Evolutionary conservation across 1,139 yeast genomes (phyloP).

Genomic region (Taiozyma sp.): DNA sequence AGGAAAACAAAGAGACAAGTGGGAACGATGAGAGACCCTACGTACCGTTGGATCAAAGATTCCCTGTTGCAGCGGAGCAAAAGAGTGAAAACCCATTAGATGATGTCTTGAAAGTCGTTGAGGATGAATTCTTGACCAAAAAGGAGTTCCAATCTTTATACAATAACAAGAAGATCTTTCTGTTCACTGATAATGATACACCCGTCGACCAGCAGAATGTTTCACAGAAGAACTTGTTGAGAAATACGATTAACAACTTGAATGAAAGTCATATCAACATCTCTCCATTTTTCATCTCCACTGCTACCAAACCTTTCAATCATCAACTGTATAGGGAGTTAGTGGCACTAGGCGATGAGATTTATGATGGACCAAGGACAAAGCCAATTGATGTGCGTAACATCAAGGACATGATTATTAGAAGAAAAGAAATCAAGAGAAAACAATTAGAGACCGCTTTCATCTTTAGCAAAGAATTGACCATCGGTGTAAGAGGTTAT

Average conservation of each 20-base stretch:
- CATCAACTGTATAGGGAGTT: slow-evolving; percentile 50
- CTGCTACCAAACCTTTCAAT: slow-evolving; percentile 37
- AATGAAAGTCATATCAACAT: slow-evolving; percentile 47
- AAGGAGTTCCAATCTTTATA: slow-evolving; percentile 30
- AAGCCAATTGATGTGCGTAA: slow-evolving; percentile 39
- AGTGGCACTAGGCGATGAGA: slow-evolving; percentile 25
- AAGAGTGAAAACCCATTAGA: slow-evolving; percentile 25
- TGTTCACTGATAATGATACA: slow-evolving; percentile 56
- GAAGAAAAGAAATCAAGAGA: slow-evolving; percentile 57
- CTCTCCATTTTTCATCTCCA: slow-evolving; percentile 58
- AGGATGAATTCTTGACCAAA: slow-evolving; percentile 31
- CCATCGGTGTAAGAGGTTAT: slow-evolving; percentile 69
- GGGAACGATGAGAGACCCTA: slow-evolving; percentile 15
- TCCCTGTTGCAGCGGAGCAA: slow-evolving; percentile 17
- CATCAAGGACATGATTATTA: slow-evolving; percentile 44
- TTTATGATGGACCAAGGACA: slow-evolving; percentile 32
- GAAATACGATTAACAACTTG: slow-evolving; percentile 57
- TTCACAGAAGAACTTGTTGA: slow-evolving; percentile 36
- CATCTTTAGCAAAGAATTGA: slow-evolving; percentile 42
- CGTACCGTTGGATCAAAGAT: slow-evolving; percentile 17
- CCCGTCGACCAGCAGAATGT: slow-evolving; percentile 37
- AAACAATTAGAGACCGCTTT: slow-evolving; percentile 59
- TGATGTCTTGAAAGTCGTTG: slow-evolving; percentile 29
- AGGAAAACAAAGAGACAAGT: slow-evolving; percentile 19
- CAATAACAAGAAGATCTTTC: slow-evolving; percentile 38